Percentiles rank a stretch among this genome's conserved stretches.
Conservation (phyloP, 2,329 filamentous ascomycete species). For the Botrytis galanthina region DNA sequence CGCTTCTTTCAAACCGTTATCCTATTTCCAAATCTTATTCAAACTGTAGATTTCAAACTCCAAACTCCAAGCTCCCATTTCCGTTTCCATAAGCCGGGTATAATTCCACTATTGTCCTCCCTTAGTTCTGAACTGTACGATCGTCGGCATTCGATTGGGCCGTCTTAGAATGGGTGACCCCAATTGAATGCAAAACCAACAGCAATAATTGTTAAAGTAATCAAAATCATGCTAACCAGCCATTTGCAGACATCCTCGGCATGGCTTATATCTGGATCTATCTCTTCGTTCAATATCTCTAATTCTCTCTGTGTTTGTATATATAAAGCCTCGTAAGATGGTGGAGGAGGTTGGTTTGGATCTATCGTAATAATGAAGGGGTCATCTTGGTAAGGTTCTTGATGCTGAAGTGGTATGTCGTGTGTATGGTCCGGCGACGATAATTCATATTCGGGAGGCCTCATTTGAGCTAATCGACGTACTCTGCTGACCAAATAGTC, state of each 20-base stretch:
- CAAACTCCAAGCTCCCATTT: conserved; percentile 1
- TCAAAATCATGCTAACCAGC: conserved; percentile 36
- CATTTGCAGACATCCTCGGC: conserved; percentile 35
- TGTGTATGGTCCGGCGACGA: conserved; percentile 5
- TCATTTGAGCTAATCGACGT: conserved; percentile 19
- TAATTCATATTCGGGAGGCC: conserved; percentile 7
- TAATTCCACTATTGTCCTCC: conserved; percentile 10
- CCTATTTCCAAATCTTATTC: neutral
- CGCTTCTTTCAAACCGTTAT: neutral
- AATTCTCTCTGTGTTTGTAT: conserved; percentile 27
- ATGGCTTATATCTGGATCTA: conserved; percentile 27
- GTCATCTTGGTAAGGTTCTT: conserved; percentile 34
- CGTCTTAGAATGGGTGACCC: conserved; percentile 26
- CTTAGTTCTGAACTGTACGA: neutral
- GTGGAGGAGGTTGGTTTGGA: conserved; percentile 28
- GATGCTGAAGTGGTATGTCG: conserved; percentile 18
- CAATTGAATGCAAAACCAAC: conserved; percentile 36
- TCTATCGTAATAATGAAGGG: conserved; percentile 33
- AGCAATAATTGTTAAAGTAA: conserved; percentile 31
- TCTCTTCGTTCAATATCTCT: conserved; percentile 26
- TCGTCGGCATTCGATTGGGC: neutral
- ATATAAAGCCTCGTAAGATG: conserved; percentile 32
- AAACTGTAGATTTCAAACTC: neutral
- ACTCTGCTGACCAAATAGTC: conserved; percentile 32
- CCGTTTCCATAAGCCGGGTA: conserved; percentile 14